Evolutionary conservation across 148 eudicot genomes (phyloP), one percentile per base, ranked within the genome.

Genomic region (Rheum nobile): DNA sequence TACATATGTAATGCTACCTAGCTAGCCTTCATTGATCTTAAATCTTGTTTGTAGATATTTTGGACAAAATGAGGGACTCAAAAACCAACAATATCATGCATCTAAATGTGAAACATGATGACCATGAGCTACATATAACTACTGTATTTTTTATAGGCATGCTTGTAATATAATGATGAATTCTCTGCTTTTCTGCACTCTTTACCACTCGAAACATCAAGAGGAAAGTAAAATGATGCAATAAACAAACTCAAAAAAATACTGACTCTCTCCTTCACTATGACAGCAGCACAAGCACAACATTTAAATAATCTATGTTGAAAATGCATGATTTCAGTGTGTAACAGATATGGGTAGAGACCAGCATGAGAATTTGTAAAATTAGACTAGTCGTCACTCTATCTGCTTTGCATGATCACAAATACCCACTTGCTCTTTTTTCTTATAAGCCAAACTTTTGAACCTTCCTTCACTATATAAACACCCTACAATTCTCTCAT

Each of bases 331-430:
- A 32, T n/a, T 8, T 28, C n/a, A 44, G 13, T 4, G 38, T 46
- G 17, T 47, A 47, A 17, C 61, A 67, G 37, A 90, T 89, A 88
- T 89, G 88, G 79, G 75, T 78, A 80, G 76, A 90, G 3, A 46
- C 88, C 90, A 82, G 75, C 86, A 88, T 89, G 69, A 84, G 86
- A 85, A 86, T 77, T 72, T 79, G 63, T 85, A 84, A 34, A 8
- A 35, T 29, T 28, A 31, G 5, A 21, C 9, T 21, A 54, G 35
- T 43, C 34, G 16, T 21, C 28, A 2, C 14, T 42, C 57, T 21
- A 13, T 22, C 16, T 75, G 68, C 46, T 74, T 72, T 75, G 54
- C 71, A 77, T 76, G 69, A 80, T 47, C 57, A 76, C 78, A 71
- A 80, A 83, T 81, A 83, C 80, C 76, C 79, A 77, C 72, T 74